Percentiles rank a stretch among this genome's conserved stretches.
Conservation (phyloP, 805 yeast genomes). For the Metschnikowia similis region DNA sequence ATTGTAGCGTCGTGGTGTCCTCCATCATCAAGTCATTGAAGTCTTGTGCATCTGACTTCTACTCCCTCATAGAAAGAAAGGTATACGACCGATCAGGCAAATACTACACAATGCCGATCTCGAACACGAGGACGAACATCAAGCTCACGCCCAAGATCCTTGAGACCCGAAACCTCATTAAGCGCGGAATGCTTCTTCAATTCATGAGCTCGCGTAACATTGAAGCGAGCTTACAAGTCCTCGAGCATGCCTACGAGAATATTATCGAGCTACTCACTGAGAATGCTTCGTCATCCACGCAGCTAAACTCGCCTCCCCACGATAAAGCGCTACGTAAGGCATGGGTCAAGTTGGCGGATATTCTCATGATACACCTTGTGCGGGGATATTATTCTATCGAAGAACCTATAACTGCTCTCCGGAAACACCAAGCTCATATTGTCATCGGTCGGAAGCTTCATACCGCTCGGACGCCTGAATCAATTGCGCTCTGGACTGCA, state of each 20-base stretch:
- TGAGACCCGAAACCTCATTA: constrained; percentile 35
- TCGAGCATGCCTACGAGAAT: constrained; percentile 34
- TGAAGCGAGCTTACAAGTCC: constrained; percentile 23
- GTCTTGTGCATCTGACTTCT: constrained; percentile 29
- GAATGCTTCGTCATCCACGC: constrained; percentile 8
- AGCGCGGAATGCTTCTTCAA: constrained; percentile 33
- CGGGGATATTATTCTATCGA: constrained; percentile 57
- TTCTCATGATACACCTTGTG: constrained; percentile 58
- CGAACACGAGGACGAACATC: constrained; percentile 23
- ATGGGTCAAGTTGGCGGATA: constrained; percentile 51
- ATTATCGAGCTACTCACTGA: constrained; percentile 24
- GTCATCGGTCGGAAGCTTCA: constrained; percentile 30
- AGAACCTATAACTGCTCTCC: constrained; percentile 54
- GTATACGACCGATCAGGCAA: constrained; percentile 33
- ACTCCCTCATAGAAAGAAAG: constrained; percentile 26
- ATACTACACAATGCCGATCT: constrained; percentile 33
- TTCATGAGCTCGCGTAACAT: constrained; percentile 30
- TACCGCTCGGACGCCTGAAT: neutral
- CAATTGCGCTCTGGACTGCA: constrained; percentile 47
- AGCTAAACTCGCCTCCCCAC: constrained; percentile 20
- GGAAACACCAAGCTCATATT: constrained; percentile 63
- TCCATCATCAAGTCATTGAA: constrained; percentile 29
- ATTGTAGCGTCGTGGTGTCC: constrained; percentile 28
- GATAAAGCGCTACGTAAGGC: constrained; percentile 28
- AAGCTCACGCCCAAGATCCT: constrained; percentile 34